These are phyloP conservation scores for Didymella glomerata DNA, from an alignment of 2,329 filamentous ascomycete genomes.

Conservation along the genomic window DNA sequence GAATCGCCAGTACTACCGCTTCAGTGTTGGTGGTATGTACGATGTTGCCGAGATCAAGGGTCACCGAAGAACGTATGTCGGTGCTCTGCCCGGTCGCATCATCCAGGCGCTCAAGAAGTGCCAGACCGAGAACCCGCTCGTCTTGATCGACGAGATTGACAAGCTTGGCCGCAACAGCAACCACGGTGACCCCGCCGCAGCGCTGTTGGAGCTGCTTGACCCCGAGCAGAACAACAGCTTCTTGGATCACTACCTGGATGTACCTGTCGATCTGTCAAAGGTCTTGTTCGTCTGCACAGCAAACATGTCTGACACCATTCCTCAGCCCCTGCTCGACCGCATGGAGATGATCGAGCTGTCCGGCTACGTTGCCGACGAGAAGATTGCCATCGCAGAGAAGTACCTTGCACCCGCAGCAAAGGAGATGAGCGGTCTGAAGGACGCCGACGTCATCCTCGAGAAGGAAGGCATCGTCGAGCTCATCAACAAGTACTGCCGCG, in stretches of 20 bases:
- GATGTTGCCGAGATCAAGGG: conserved; percentile 99
- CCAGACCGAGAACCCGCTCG: conserved; percentile 96
- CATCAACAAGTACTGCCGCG: conserved; percentile 98
- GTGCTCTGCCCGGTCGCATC: conserved; percentile 92
- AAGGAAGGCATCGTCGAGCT: conserved; percentile 92
- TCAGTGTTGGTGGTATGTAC: conserved; percentile 95
- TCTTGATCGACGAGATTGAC: conserved; percentile 96
- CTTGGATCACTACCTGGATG: conserved; percentile 98
- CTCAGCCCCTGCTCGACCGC: conserved; percentile 87
- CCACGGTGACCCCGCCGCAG: conserved; percentile 87
- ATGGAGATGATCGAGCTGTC: conserved; percentile 98
- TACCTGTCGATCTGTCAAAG: conserved; percentile 95
- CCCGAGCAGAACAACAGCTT: conserved; percentile 98
- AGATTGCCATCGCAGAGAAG: conserved; percentile 95
- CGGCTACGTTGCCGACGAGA: conserved; percentile 96
- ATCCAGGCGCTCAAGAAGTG: conserved; percentile 99
- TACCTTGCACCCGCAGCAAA: conserved; percentile 96
- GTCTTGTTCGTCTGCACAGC: conserved; percentile 98
- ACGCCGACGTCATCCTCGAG: conserved; percentile 87
- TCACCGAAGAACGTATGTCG: conserved; percentile 94
- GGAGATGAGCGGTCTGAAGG: conserved; percentile 87
- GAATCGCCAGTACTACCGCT: conserved; percentile 96
- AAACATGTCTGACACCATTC: conserved; percentile 98
- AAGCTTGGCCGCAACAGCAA: conserved; percentile 98
- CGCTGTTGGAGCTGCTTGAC: conserved; percentile 90